These are phyloP conservation scores for Sutorius eximius DNA, from an alignment of 1,284 basidiomycete genomes.

Conservation along the genomic window DNA sequence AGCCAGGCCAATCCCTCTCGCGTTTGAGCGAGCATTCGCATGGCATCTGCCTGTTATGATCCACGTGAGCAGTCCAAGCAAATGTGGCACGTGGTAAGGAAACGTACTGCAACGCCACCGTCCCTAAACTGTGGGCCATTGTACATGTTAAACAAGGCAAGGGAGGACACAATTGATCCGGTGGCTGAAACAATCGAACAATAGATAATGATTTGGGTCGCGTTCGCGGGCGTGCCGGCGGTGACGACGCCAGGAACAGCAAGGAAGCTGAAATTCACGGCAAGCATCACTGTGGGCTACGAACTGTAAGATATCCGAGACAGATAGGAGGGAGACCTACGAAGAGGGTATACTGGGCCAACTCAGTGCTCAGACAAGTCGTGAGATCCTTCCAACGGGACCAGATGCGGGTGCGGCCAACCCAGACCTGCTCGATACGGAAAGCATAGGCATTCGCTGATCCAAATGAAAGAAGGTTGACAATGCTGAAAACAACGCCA, in stretches of 20 bases:
- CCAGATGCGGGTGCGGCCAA: conserved; percentile 20
- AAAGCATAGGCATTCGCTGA: conserved; percentile 11
- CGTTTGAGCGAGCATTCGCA: conserved; percentile 6
- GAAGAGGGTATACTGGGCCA: conserved; percentile 50
- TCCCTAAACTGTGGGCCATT: conserved; percentile 9
- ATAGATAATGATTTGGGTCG: conserved; percentile 14
- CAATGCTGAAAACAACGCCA: neutral
- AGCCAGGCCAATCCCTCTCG: conserved; percentile 12
- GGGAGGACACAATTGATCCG: conserved; percentile 20
- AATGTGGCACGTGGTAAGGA: neutral
- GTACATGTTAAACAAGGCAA: conserved; percentile 20
- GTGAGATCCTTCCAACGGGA: conserved; percentile 38
- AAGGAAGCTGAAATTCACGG: conserved; percentile 22
- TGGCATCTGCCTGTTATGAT: conserved; percentile 5
- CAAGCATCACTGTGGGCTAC: conserved; percentile 27
- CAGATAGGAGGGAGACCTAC: conserved; percentile 34
- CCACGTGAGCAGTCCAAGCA: neutral
- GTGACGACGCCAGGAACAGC: conserved; percentile 11
- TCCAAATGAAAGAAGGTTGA: conserved; percentile 15
- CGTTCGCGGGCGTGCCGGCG: neutral
- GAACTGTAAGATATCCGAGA: neutral
- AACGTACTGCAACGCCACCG: conserved; percentile 13
- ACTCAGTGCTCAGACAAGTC: conserved; percentile 45
- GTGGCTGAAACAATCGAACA: conserved; percentile 13
- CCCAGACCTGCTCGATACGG: conserved; percentile 23